phyloP scores from a whole-genome alignment of 1,139 yeast genomes.

The Spathaspora sp. region DNA sequence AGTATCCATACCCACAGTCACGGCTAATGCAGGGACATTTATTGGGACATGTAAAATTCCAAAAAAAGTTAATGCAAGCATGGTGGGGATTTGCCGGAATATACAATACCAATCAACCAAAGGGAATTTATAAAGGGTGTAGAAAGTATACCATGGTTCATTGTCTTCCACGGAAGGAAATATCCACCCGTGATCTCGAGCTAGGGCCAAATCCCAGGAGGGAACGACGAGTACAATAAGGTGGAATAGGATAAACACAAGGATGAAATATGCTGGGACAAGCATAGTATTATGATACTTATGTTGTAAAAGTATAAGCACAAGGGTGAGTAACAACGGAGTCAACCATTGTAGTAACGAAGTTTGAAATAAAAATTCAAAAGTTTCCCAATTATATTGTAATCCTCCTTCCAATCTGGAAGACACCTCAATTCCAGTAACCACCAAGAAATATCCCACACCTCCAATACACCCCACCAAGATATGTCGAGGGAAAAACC shows the following conservation, averaged over 20 bases:
- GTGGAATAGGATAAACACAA: constrained; percentile 70
- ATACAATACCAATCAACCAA: constrained; percentile 75
- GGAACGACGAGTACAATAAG: constrained; percentile 65
- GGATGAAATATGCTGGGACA: constrained; percentile 78
- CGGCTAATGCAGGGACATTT: constrained; percentile 95
- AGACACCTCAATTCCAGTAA: constrained; percentile 89
- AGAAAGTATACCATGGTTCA: constrained; percentile 89
- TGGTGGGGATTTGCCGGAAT: constrained; percentile 75
- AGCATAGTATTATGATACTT: constrained; percentile 69
- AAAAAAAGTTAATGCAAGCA: constrained; percentile 93
- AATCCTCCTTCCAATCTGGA: constrained; percentile 77
- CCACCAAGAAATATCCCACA: constrained; percentile 87
- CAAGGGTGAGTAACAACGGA: constrained; percentile 63
- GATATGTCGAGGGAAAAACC: constrained; percentile 94
- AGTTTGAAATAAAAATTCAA: constrained; percentile 44
- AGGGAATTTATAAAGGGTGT: constrained; percentile 65
- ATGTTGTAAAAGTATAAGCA: constrained; percentile 64
- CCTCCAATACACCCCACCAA: constrained; percentile 98
- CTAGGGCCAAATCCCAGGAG: constrained; percentile 54
- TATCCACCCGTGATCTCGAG: constrained; percentile 81
- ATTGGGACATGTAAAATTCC: constrained; percentile 96
- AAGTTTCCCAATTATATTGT: constrained; percentile 58
- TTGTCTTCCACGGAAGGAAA: constrained; percentile 65
- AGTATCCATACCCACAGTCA: constrained; percentile 81
- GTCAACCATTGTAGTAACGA: constrained; percentile 66